Percentiles rank a stretch among this genome's conserved stretches.
Conservation (phyloP, 768 basidiomycete species). For the Holtermanniella nyarrowii region DNA sequence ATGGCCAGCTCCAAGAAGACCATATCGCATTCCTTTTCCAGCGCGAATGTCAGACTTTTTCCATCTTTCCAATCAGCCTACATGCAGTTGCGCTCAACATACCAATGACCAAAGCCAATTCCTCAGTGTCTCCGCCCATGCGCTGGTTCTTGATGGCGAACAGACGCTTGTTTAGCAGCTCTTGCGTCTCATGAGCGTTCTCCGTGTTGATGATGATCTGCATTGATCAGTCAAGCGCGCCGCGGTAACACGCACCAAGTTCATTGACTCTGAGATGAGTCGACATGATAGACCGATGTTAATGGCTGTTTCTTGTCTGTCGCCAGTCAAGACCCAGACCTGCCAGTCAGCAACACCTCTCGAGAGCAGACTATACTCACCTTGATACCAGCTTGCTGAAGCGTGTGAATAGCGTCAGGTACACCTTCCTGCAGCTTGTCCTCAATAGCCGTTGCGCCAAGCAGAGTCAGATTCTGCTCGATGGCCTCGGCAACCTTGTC, state of each 20-base stretch:
- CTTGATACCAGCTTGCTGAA: conserved; percentile 98
- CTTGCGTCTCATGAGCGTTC: conserved; percentile 64
- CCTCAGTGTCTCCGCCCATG: conserved; percentile 82
- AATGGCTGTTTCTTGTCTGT: conserved; percentile 97
- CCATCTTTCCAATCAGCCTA: conserved; percentile 54
- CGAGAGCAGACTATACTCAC: conserved; percentile 37
- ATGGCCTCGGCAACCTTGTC: conserved; percentile 92
- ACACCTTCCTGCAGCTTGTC: conserved; percentile 98
- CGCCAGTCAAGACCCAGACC: conserved; percentile 97
- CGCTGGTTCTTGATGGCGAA: conserved; percentile 88
- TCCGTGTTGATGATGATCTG: conserved; percentile 94
- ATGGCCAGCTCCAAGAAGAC: conserved; percentile 87
- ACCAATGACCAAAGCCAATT: conserved; percentile 92
- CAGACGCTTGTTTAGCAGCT: conserved; percentile 78
- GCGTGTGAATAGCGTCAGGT: conserved; percentile 91
- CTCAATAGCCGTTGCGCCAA: conserved; percentile 96
- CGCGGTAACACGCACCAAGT: conserved; percentile 54
- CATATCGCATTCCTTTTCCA: conserved; percentile 85
- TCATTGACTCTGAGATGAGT: conserved; percentile 96
- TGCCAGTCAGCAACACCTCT: conserved; percentile 25
- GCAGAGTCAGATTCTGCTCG: conserved; percentile 81
- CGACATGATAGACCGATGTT: conserved; percentile 98
- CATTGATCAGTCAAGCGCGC: background rate
- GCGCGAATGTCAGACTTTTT: conserved; percentile 81
- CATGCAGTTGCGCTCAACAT: conserved; percentile 15